A percentile compares a stretch with the other conserved stretches of the same genome.
Evolutionary conservation across 768 basidiomycete genomes (phyloP).

Genomic region (Candolleomyces aberdarensis): DNA sequence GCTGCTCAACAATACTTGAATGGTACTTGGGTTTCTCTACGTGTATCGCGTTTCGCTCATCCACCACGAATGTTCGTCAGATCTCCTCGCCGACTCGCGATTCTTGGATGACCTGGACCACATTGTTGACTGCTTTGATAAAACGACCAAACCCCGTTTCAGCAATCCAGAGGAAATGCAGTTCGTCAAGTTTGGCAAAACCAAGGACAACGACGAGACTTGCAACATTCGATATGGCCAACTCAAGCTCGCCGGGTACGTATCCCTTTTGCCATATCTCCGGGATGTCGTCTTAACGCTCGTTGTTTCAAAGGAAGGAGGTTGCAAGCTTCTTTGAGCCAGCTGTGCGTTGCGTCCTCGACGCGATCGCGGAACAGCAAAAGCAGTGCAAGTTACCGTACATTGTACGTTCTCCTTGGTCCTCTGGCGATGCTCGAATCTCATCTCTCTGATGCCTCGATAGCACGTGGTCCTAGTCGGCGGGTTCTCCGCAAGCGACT

Average conservation of each 20-base stretch:
- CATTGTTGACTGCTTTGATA: conserved; percentile 42
- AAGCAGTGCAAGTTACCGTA: background rate
- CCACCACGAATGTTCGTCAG: background rate
- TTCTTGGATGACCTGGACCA: conserved; percentile 24
- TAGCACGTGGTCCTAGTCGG: conserved; percentile 34
- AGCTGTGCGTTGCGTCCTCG: conserved; percentile 18
- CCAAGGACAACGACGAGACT: conserved; percentile 33
- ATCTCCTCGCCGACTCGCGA: conserved; percentile 1
- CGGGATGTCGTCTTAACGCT: background rate
- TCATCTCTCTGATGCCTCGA: too few relatives aligned
- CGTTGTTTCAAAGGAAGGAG: conserved; percentile 10
- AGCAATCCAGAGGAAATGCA: conserved; percentile 30
- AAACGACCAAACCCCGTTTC: conserved; percentile 42
- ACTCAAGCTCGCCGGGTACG: conserved; percentile 36
- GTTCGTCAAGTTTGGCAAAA: conserved; percentile 43
- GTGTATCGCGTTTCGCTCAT: background rate
- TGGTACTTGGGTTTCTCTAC: conserved; percentile 22
- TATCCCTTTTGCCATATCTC: background rate
- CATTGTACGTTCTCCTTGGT: conserved; percentile 25
- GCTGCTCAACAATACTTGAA: conserved; percentile 31
- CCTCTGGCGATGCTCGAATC: too few relatives aligned
- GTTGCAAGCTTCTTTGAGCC: conserved; percentile 28
- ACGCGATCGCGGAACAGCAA: conserved; percentile 15
- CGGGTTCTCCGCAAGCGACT: conserved; percentile 45
- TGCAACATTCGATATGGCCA: conserved; percentile 45